A percentile compares a stretch with the other conserved stretches of the same genome.
phyloP scores from a whole-genome alignment of 2,329 filamentous ascomycete genomes.

The Fusarium buxicola region DNA sequence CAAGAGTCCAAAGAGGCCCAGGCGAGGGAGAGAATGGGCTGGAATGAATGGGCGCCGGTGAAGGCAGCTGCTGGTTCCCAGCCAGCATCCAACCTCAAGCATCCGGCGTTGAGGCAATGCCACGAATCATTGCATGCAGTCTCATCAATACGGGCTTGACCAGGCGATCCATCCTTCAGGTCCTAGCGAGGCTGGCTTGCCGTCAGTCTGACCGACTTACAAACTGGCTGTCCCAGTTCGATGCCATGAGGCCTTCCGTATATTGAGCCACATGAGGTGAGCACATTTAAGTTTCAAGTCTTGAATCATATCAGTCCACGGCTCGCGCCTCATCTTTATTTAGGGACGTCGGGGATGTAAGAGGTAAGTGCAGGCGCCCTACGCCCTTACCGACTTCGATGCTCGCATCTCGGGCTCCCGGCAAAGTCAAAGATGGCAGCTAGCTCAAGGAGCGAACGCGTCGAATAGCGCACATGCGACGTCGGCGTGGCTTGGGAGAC shows the following conservation, averaged over 20 bases:
- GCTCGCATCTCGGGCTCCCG: slow-evolving; percentile 30
- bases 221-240: slow-evolving; percentile 5
- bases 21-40: slow-evolving; percentile 20
- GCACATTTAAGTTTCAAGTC: slow-evolving; percentile 23
- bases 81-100: slow-evolving; percentile 14
- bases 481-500: slow-evolving; percentile 21
- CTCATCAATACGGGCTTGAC: slow-evolving; percentile 34
- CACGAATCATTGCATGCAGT: slow-evolving; percentile 48
- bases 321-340: slow-evolving; percentile 23
- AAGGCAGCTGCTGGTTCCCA: slow-evolving; percentile 29
- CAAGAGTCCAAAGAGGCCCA: not conserved
- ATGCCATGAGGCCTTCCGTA: slow-evolving; percentile 33
- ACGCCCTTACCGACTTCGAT: slow-evolving; percentile 16
- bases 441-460: slow-evolving; percentile 17
- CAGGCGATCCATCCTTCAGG: slow-evolving; percentile 29
- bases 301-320: slow-evolving; percentile 22
- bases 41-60: slow-evolving; percentile 15
- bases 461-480: slow-evolving; percentile 38
- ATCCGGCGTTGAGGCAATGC: slow-evolving; percentile 37
- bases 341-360: slow-evolving; percentile 29
- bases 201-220: slow-evolving; percentile 21
- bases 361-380: slow-evolving; percentile 27
- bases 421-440: slow-evolving; percentile 32
- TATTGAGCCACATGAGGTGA: slow-evolving; percentile 31
- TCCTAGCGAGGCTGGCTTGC: slow-evolving; percentile 16